These are phyloP conservation scores for Verticillium zaregamsianum DNA, from an alignment of 2,329 filamentous ascomycete genomes.

Conservation along the genomic window DNA sequence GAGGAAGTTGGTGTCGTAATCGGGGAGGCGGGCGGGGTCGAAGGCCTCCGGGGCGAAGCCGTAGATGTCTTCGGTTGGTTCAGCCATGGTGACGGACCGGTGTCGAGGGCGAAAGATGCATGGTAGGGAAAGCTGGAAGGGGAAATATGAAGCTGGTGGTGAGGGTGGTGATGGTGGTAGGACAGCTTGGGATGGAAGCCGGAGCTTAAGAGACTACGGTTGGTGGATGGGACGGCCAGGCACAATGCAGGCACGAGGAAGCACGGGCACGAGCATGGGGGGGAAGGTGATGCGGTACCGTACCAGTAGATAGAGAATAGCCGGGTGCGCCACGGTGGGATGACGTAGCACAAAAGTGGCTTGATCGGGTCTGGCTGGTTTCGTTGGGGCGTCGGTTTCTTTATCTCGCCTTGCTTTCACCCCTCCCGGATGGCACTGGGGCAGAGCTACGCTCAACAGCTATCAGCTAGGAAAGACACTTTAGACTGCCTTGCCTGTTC, in stretches of 20 bases:
- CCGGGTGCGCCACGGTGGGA: neutral
- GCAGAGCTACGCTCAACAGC: neutral
- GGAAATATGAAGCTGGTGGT: neutral
- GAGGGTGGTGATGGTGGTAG: neutral
- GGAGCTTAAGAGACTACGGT: neutral
- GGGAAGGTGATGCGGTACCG: neutral
- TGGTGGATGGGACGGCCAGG: neutral
- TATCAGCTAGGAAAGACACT: neutral
- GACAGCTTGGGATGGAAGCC: neutral
- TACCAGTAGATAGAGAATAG: neutral
- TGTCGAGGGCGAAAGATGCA: neutral
- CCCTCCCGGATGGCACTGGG: too few species aligned
- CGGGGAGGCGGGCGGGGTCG: slow-evolving; percentile 69
- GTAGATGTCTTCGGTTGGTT: slow-evolving; percentile 30
- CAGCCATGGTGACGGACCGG: slow-evolving; percentile 14
- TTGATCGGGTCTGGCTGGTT: neutral
- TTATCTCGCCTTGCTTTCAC: too few species aligned
- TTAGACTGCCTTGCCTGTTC: neutral
- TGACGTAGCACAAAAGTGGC: neutral
- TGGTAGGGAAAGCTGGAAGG: neutral
- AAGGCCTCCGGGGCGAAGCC: slow-evolving; percentile 62
- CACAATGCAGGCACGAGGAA: neutral
- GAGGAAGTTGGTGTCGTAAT: slow-evolving; percentile 75
- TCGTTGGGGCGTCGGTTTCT: neutral
- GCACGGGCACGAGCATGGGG: neutral